phyloP scores from a whole-genome alignment of 768 basidiomycete species.

The Boletus sp. region DNA sequence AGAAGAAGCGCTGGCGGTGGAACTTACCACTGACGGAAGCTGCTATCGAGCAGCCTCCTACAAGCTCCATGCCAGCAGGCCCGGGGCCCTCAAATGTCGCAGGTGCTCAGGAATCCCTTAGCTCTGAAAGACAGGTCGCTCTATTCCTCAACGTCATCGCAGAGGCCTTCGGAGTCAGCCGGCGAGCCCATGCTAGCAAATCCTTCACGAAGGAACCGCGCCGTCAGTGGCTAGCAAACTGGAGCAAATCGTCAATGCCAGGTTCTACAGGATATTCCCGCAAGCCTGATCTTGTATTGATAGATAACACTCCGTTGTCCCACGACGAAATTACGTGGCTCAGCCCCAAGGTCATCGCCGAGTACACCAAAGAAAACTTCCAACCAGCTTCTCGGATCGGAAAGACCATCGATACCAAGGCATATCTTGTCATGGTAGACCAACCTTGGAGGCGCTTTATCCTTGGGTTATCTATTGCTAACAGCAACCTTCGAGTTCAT shows the following conservation, averaged over 20 bases:
- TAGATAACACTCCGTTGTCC: not conserved
- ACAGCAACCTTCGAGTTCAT: not conserved
- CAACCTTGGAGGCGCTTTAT: not conserved
- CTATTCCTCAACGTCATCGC: not conserved
- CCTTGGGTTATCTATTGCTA: not conserved
- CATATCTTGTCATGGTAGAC: not conserved
- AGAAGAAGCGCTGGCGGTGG: not conserved
- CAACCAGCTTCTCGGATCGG: not conserved
- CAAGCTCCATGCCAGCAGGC: too few species aligned
- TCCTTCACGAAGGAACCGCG: not conserved
- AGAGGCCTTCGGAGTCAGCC: not conserved
- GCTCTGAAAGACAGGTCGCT: not conserved
- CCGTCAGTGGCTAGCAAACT: not conserved
- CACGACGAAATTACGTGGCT: not conserved
- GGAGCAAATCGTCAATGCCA: not conserved
- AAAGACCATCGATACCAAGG: not conserved
- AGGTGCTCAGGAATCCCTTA: not conserved
- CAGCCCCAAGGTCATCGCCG: not conserved
- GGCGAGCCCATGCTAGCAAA: not conserved
- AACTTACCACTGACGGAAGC: not conserved
- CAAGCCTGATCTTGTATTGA: not conserved
- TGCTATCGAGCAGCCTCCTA: not conserved
- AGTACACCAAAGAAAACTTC: not conserved
- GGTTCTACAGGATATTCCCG: not conserved
- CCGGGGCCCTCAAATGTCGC: not conserved